Conservation (phyloP, 164 flowering plant genomes). For the Stephania japonica region DNA sequence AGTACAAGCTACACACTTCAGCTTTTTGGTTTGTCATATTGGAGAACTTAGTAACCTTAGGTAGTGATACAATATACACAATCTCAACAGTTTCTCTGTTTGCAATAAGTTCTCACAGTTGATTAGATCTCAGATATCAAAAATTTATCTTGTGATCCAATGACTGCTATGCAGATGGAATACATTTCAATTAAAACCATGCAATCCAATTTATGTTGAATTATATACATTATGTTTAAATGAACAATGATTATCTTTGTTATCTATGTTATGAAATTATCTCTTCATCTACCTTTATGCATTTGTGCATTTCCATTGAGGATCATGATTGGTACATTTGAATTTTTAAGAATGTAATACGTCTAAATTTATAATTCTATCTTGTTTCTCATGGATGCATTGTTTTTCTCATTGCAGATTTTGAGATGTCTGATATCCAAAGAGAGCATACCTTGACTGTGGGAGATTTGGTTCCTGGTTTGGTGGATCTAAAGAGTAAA, state of each 20-base stretch:
- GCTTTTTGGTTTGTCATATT: no score
- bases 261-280: no score
- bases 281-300: background rate
- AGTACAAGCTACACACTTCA: no score
- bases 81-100: no score
- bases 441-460: slow-evolving; percentile 45
- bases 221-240: background rate
- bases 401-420: slow-evolving; percentile 38
- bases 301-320: background rate
- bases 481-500: slow-evolving; percentile 32
- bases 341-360: background rate
- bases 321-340: background rate
- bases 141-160: no score
- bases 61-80: no score
- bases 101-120: no score
- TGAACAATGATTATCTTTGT: background rate
- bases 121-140: no score
- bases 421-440: slow-evolving; percentile 47
- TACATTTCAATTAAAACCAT: background rate
- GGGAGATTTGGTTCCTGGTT: slow-evolving; percentile 43
- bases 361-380: background rate
- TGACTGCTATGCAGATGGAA: background rate
- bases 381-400: slow-evolving; percentile 1
- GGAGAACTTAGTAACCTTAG: no score
- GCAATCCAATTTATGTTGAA: background rate